These are phyloP conservation scores for Lichtheimia ornata DNA, from an alignment of 371 early-diverging fungal species.

Conservation along the genomic window DNA sequence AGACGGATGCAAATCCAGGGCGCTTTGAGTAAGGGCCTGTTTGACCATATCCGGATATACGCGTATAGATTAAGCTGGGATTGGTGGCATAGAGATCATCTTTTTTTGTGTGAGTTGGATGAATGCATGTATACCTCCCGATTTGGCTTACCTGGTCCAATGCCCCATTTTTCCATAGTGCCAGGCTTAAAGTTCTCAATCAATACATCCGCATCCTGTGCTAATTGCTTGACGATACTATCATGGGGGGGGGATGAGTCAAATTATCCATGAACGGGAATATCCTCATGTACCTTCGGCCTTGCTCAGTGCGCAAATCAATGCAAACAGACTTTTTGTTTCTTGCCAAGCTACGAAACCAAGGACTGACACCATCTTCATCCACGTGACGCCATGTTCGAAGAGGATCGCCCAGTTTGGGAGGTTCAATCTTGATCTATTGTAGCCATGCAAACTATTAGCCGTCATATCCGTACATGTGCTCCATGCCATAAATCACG, in stretches of 20 bases:
- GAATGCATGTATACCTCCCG: background rate
- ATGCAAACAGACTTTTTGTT: conserved; percentile 61
- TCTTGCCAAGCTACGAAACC: conserved; percentile 52
- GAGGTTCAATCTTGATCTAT: conserved; percentile 59
- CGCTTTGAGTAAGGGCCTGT: conserved; percentile 56
- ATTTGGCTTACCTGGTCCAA: conserved; percentile 48
- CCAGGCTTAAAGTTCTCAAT: conserved; percentile 63
- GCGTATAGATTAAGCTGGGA: conserved; percentile 51
- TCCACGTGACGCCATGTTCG: conserved; percentile 56
- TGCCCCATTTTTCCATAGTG: conserved; percentile 65
- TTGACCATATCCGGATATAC: conserved; percentile 58
- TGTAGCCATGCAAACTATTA: background rate
- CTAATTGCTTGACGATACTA: conserved; percentile 48
- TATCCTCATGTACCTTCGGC: conserved; percentile 32
- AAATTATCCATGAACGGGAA: background rate
- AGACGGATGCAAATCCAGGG: conserved; percentile 60
- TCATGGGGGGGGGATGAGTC: too few species aligned
- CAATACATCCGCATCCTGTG: conserved; percentile 51
- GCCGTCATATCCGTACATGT: background rate
- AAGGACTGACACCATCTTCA: conserved; percentile 50
- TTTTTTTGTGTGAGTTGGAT: conserved; percentile 7
- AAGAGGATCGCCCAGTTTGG: conserved; percentile 54
- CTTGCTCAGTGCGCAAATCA: conserved; percentile 48
- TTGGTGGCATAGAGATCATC: conserved; percentile 47
- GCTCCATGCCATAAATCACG: too few species aligned